A percentile compares a stretch with the other conserved stretches of the same genome.
Conservation (phyloP, 2,329 filamentous ascomycete genomes). For the Xylariales sp. region DNA sequence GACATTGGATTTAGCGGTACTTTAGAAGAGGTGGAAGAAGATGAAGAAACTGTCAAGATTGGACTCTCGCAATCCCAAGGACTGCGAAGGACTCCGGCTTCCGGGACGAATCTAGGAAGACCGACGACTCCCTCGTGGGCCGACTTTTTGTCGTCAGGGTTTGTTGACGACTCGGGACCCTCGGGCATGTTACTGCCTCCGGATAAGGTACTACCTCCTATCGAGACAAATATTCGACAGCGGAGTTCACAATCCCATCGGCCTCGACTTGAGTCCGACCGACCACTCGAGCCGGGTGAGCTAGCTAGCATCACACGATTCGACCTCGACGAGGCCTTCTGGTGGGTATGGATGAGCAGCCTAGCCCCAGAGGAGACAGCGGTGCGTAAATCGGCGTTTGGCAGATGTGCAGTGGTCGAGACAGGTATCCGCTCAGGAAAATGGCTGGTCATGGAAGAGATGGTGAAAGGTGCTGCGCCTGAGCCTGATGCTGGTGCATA, state of each 20-base stretch:
- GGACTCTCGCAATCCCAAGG: slow-evolving; percentile 57
- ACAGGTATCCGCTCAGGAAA: slow-evolving; percentile 82
- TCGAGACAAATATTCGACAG: slow-evolving; percentile 77
- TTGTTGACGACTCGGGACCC: slow-evolving; percentile 77
- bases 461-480: slow-evolving; percentile 90
- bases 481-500: slow-evolving; percentile 88
- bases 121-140: slow-evolving; percentile 98
- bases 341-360: slow-evolving; percentile 99
- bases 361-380: slow-evolving; percentile 89
- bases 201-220: slow-evolving; percentile 89
- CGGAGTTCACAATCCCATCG: slow-evolving; percentile 88
- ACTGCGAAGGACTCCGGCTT: slow-evolving; percentile 74
- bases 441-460: slow-evolving; percentile 96
- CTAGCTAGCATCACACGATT: slow-evolving; percentile 89
- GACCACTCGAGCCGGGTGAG: slow-evolving; percentile 86
- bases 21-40: slow-evolving; percentile 76
- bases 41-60: slow-evolving; percentile 64
- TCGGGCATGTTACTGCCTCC: slow-evolving; percentile 84
- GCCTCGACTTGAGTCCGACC: slow-evolving; percentile 75
- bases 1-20: slow-evolving; percentile 89
- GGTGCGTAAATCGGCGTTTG: slow-evolving; percentile 90
- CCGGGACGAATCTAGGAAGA: slow-evolving; percentile 74
- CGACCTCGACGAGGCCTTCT: slow-evolving; percentile 94
- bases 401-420: slow-evolving; percentile 91
- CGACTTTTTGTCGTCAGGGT: slow-evolving; percentile 94